A percentile compares a stretch with the other conserved stretches of the same genome.
Evolutionary conservation across 371 early-diverging fungal genomes (phyloP).

Genomic region (Mortierella sp.): DNA sequence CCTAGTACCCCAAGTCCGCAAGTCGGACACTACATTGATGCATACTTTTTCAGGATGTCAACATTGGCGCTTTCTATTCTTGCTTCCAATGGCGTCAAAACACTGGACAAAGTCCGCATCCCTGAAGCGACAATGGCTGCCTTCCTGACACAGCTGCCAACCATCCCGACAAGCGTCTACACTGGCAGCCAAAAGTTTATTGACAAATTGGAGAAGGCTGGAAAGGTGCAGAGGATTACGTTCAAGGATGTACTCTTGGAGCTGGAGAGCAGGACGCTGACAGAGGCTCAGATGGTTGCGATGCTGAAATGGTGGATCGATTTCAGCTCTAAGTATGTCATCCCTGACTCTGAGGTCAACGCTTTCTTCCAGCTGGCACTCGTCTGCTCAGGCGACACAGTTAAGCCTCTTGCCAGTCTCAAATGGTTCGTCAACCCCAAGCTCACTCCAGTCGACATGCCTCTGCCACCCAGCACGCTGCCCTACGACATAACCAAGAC

Average conservation of each 20-base stretch:
- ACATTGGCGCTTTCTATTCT: constrained; percentile 69
- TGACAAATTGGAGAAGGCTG: constrained; percentile 63
- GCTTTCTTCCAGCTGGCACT: constrained; percentile 57
- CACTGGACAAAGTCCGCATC: constrained; percentile 67
- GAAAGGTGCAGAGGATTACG: constrained; percentile 60
- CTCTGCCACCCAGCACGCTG: constrained; percentile 72
- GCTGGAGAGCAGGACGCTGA: constrained; percentile 68
- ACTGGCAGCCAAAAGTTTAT: constrained; percentile 72
- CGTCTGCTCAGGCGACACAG: constrained; percentile 60
- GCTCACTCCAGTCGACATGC: constrained; percentile 71
- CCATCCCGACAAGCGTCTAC: constrained; percentile 65
- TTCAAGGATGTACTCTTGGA: constrained; percentile 79
- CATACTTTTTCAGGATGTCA: constrained; percentile 70
- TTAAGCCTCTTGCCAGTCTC: constrained; percentile 62
- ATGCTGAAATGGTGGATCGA: constrained; percentile 87
- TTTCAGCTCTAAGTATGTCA: constrained; percentile 37
- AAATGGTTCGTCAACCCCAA: constrained; percentile 75
- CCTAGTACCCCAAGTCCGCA: constrained; percentile 81
- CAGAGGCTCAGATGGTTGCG: constrained; percentile 72
- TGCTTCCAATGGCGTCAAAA: constrained; percentile 77
- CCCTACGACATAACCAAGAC: constrained; percentile 76
- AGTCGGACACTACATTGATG: constrained; percentile 73
- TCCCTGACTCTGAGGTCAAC: constrained; percentile 28
- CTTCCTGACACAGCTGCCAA: constrained; percentile 78
- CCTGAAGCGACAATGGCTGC: constrained; percentile 64